A percentile compares a stretch with the other conserved stretches of the same genome.
Conservation (phyloP, 257 asterid species). For the Gentiana dahurica region DNA sequence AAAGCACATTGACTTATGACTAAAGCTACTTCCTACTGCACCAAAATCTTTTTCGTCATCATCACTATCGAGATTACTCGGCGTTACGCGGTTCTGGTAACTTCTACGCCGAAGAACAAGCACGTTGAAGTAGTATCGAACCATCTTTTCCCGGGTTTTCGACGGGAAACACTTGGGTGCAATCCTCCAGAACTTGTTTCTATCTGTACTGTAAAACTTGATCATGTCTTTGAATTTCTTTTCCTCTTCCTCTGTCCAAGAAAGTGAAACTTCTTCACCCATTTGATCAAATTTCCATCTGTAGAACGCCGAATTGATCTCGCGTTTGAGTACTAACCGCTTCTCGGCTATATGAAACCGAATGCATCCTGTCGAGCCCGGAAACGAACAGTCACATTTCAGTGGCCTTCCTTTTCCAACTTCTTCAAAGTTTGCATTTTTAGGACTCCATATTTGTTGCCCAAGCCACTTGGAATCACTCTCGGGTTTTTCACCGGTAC, state of each 20-base stretch:
- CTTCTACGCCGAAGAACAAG: constrained; percentile 47
- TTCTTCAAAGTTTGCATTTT: constrained; percentile 17
- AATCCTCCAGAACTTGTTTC: constrained; percentile 36
- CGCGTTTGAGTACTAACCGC: constrained; percentile 41
- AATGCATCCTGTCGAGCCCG: constrained; percentile 46
- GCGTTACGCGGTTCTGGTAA: constrained; percentile 70
- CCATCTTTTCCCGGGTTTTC: constrained; percentile 41
- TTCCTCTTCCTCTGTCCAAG: constrained; percentile 66
- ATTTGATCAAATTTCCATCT: constrained; percentile 52
- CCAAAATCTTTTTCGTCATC: constrained; percentile 70
- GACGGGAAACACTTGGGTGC: constrained; percentile 31
- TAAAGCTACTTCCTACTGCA: constrained; percentile 52
- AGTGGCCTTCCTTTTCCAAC: constrained; percentile 36
- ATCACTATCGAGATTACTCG: constrained; percentile 64
- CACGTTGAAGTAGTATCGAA: constrained; percentile 74
- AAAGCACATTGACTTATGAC: constrained; percentile 31
- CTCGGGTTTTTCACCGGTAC: constrained; percentile 36
- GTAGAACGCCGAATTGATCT: constrained; percentile 37
- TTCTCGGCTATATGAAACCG: constrained; percentile 71
- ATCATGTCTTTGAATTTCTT: constrained; percentile 39
- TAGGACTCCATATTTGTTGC: constrained; percentile 43
- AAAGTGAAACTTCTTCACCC: constrained; percentile 91
- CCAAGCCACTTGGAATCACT: constrained; percentile 86
- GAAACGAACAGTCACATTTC: constrained; percentile 37
- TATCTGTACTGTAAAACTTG: constrained; percentile 15